Conservation (phyloP, 345 rosid species). For the Isatis tinctoria region DNA sequence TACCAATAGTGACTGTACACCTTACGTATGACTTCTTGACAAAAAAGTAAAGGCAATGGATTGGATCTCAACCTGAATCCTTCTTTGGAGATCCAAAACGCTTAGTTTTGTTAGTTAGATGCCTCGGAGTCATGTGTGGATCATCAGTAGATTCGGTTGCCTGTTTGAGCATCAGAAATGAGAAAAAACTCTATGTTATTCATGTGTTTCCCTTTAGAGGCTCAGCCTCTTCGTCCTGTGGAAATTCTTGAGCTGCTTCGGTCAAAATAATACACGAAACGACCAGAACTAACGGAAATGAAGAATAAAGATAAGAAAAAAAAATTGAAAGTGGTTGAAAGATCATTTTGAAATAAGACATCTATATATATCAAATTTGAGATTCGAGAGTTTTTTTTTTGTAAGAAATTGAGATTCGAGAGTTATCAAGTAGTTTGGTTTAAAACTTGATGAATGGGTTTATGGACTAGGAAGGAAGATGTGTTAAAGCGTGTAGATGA, state of each 20-base stretch:
- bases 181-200: neutral
- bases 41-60: neutral
- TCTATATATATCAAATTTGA: too few relatives aligned
- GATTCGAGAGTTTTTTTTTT: too few relatives aligned
- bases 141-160: neutral
- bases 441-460: too few relatives aligned
- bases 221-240: slow-evolving; percentile 39
- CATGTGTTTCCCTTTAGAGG: slow-evolving; percentile 36
- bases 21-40: slow-evolving; percentile 1
- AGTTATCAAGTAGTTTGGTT: too few relatives aligned
- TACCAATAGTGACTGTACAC: too few relatives aligned
- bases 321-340: neutral
- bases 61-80: slow-evolving; percentile 5
- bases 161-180: neutral
- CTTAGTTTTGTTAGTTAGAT: slow-evolving; percentile 4
- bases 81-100: neutral
- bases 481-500: too few relatives aligned
- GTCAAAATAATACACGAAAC: slow-evolving; percentile 2
- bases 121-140: neutral
- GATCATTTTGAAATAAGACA: too few relatives aligned
- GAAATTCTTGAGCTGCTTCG: slow-evolving; percentile 35
- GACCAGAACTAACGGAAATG: neutral
- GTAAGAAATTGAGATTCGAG: too few relatives aligned
- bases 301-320: neutral
- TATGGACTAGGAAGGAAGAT: too few relatives aligned